These are phyloP conservation scores for Nissolia schottii DNA, from an alignment of 306 rosid genomes.

Conservation along the genomic window DNA sequence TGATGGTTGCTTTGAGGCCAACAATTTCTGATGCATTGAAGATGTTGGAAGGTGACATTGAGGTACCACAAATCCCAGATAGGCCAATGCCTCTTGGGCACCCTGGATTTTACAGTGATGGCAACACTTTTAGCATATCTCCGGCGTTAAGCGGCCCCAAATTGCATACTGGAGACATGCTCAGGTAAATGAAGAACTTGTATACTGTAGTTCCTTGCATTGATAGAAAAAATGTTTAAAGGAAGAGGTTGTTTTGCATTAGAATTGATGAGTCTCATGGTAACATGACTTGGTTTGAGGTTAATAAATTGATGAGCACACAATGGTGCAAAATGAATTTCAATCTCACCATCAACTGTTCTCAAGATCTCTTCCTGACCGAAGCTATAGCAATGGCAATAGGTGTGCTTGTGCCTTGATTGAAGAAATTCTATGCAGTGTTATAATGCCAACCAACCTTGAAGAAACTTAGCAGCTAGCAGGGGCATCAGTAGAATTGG, in stretches of 20 bases:
- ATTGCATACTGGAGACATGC: slow-evolving; percentile 69
- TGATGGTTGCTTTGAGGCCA: slow-evolving; percentile 94
- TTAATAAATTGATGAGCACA: slow-evolving; percentile 9
- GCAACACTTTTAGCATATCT: slow-evolving; percentile 67
- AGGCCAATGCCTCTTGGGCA: slow-evolving; percentile 96
- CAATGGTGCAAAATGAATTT: not conserved
- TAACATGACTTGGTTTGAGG: slow-evolving; percentile 14
- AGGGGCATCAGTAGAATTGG: not conserved
- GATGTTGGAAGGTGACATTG: slow-evolving; percentile 95
- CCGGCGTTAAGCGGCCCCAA: slow-evolving; percentile 69
- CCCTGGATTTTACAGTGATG: slow-evolving; percentile 41
- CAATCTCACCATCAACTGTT: not conserved
- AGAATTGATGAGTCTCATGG: too few species aligned
- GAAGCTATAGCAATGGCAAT: slow-evolving; percentile 25
- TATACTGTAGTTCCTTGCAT: not conserved
- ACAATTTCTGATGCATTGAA: slow-evolving; percentile 82
- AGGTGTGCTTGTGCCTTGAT: slow-evolving; percentile 2
- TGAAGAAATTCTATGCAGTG: slow-evolving; percentile 10
- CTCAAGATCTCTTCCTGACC: slow-evolving; percentile 18
- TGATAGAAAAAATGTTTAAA: slow-evolving; percentile 1
- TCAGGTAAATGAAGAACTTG: slow-evolving; percentile 57
- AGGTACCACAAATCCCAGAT: slow-evolving; percentile 84
- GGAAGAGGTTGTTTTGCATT: slow-evolving; percentile 26
- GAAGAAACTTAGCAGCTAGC: slow-evolving; percentile 25
- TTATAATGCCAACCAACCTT: slow-evolving; percentile 19